Percentiles rank a stretch among this genome's conserved stretches.
phyloP scores from a whole-genome alignment of 2,329 filamentous ascomycete species.

The Boeremia lycopersici region DNA sequence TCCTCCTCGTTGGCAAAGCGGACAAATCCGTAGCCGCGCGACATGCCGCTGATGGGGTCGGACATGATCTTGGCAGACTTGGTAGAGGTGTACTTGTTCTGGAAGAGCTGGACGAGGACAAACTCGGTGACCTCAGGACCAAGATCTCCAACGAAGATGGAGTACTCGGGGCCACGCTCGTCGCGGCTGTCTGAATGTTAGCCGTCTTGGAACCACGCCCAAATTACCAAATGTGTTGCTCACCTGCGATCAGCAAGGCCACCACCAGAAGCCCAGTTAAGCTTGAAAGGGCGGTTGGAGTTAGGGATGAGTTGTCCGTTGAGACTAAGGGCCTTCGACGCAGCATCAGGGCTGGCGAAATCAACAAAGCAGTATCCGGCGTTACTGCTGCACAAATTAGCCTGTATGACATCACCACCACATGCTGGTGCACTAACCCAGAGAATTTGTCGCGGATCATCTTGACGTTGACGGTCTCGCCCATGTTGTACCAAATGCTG shows the following conservation, averaged over 20 bases:
- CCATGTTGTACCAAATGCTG: conserved; percentile 91
- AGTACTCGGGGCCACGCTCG: conserved; percentile 93
- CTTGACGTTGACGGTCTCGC: conserved; percentile 96
- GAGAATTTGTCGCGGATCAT: conserved; percentile 99
- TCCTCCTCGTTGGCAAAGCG: conserved; percentile 95
- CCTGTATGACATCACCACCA: conserved; percentile 3
- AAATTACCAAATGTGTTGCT: conserved; percentile 31
- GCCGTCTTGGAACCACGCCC: background rate
- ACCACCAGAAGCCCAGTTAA: conserved; percentile 98
- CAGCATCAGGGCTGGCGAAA: conserved; percentile 81
- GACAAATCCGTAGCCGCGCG: conserved; percentile 96
- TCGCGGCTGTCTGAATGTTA: conserved; percentile 64
- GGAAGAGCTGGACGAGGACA: conserved; percentile 95
- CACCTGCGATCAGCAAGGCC: conserved; percentile 92
- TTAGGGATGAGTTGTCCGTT: conserved; percentile 92
- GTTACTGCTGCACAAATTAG: conserved; percentile 74
- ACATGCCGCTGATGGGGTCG: conserved; percentile 96
- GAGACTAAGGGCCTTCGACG: conserved; percentile 85
- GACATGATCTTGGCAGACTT: conserved; percentile 99
- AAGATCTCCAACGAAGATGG: conserved; percentile 97
- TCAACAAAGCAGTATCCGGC: conserved; percentile 99
- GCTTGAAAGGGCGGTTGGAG: conserved; percentile 93
- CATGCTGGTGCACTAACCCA: conserved; percentile 65
- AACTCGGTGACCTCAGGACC: conserved; percentile 99
- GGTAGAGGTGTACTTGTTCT: conserved; percentile 93